phyloP scores from a whole-genome alignment of 129 eudicot species.

The Heracleum sosnowskyi region DNA sequence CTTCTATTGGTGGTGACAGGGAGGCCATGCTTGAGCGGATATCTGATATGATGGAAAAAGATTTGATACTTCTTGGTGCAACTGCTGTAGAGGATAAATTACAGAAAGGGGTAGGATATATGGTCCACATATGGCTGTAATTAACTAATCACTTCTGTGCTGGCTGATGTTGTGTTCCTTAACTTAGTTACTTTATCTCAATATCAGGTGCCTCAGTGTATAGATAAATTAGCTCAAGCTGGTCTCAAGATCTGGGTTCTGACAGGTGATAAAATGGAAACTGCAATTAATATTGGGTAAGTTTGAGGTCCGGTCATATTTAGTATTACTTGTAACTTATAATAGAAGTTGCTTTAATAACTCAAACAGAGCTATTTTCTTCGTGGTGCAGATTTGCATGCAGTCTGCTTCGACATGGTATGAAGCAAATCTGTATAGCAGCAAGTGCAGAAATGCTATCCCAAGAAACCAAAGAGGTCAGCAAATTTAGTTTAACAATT shows the following conservation, averaged over 20 bases:
- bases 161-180: neutral
- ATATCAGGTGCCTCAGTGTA: slow-evolving; percentile 59
- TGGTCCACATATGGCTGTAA: slow-evolving; percentile 2
- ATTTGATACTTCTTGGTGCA: slow-evolving; percentile 62
- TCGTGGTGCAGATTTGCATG: slow-evolving; percentile 39
- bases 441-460: slow-evolving; percentile 25
- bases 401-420: slow-evolving; percentile 62
- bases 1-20: slow-evolving; percentile 43
- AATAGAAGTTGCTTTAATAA: neutral
- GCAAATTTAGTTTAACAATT: neutral
- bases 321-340: neutral
- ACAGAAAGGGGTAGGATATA: slow-evolving; percentile 46
- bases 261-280: slow-evolving; percentile 78
- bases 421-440: slow-evolving; percentile 58
- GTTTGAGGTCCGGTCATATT: slow-evolving; percentile 11
- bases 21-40: slow-evolving; percentile 46
- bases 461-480: slow-evolving; percentile 37
- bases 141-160: neutral
- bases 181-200: neutral
- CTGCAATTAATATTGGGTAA: slow-evolving; percentile 68
- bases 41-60: slow-evolving; percentile 57
- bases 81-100: slow-evolving; percentile 70
- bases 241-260: slow-evolving; percentile 76
- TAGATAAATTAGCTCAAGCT: slow-evolving; percentile 74
- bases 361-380: slow-evolving; percentile 6